Evolutionary conservation across 202 grass and related monocot genomes (phyloP), one percentile per base, ranked within the genome.

Genomic region (Bolboschoenoplectus hybrid): DNA sequence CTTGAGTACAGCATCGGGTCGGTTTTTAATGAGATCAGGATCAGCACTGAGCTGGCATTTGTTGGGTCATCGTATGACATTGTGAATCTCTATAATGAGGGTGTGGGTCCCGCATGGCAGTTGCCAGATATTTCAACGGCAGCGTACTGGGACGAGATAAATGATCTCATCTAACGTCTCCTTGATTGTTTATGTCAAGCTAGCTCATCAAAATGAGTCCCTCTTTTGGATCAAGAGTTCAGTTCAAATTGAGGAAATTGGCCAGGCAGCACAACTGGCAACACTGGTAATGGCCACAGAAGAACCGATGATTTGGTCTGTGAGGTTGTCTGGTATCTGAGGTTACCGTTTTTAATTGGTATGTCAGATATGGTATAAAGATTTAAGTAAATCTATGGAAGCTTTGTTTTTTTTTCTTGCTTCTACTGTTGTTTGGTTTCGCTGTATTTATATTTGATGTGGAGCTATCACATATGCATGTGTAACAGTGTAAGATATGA

Each of bases 341-440:
- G 81, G 14, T 53, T 51, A 53, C 47, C 64, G 49, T 71, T 84
- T 84, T 84, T 84, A 57, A 26, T 84, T 84, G 81, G 63, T 71
- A 46, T 40, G 38, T 84, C 43, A 70, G 64, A 84, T 40, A 40
- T 19, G 35, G 12, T 53, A 39, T 17, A 16, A 26, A 16, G 50
- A 36, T 78, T 43, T 79, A 78, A 53, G 49, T 51, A n/a, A 71
- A 56, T 84, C n/a, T 68, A 39, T 71, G 4, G 46, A 84, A 53
- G 81, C 64, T 53, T 84, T 84, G 50, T 26, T 26, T 61, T 67
- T 84, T 82, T 67, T 84, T 70, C 36, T 53, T 41, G 75, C 75
- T 80, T 80, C 53, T 41, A 11, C 40, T 39, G 16, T 60, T 60
- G 53, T 43, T 80, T 80, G 34, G 36, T 80, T 7, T 79, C 35